Conservation (phyloP, 371 early-diverging fungal genomes). For the Mortierella sp. region DNA sequence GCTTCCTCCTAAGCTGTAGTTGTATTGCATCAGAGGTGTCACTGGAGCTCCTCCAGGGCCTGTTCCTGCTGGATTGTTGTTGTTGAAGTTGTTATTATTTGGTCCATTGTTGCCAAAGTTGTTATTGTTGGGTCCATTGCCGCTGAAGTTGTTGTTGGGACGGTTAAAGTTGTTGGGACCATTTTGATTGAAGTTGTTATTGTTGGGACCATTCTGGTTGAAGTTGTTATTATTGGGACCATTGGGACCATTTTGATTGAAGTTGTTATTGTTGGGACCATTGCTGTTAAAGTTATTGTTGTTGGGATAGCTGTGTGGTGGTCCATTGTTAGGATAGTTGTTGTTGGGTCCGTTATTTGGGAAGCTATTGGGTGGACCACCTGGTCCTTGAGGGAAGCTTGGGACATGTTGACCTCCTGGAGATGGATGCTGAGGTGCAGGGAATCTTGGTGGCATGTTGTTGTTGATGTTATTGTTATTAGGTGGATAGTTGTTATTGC, state of each 20-base stretch:
- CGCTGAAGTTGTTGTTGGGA: neutral
- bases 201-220: slow-evolving; percentile 7
- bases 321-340: neutral
- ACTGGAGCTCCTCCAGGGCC: slow-evolving; percentile 25
- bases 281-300: slow-evolving; percentile 12
- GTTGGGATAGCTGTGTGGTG: slow-evolving; percentile 6
- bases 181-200: slow-evolving; percentile 2
- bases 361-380: slow-evolving; percentile 26
- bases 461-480: slow-evolving; percentile 26
- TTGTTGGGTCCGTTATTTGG: slow-evolving; percentile 22
- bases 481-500: slow-evolving; percentile 3
- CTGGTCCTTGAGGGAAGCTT: slow-evolving; percentile 29
- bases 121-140: slow-evolving; percentile 14
- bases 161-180: slow-evolving; percentile 1
- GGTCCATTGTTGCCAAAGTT: slow-evolving; percentile 7
- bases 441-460: slow-evolving; percentile 14
- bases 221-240: slow-evolving; percentile 22
- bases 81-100: slow-evolving; percentile 16
- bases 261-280: slow-evolving; percentile 2
- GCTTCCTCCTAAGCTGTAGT: slow-evolving; percentile 41
- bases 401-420: slow-evolving; percentile 1
- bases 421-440: slow-evolving; percentile 8
- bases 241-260: neutral
- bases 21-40: slow-evolving; percentile 51
- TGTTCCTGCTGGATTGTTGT: slow-evolving; percentile 14